A percentile compares a stretch with the other conserved stretches of the same genome.
Evolutionary conservation across 768 basidiomycete genomes (phyloP).

Genomic region (Mycena olivaceomarginata): DNA sequence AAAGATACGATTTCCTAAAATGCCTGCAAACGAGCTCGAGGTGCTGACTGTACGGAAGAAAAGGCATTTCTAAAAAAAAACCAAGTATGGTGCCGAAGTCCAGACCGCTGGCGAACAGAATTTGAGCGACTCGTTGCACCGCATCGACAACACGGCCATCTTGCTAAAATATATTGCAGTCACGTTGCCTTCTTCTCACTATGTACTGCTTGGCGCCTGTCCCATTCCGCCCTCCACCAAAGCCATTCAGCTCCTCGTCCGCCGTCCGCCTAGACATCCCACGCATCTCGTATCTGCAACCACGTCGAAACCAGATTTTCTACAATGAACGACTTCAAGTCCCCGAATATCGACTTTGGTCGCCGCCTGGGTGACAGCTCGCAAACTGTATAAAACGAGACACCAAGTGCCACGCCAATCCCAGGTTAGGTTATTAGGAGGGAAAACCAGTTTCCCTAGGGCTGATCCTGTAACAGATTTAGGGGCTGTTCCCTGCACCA

Average conservation of each 20-base stretch:
- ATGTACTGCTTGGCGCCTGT: constrained; percentile 55
- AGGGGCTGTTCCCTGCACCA: too few species aligned
- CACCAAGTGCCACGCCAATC: constrained; percentile 77
- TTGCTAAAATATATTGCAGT: constrained; percentile 10
- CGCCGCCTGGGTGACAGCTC: constrained; percentile 75
- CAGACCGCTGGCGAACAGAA: too few species aligned
- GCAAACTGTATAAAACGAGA: constrained; percentile 70
- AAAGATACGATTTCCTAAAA: too few species aligned
- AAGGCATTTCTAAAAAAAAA: too few species aligned
- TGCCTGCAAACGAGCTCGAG: too few species aligned
- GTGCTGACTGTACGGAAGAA: too few species aligned
- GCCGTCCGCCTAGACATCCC: constrained; percentile 88
- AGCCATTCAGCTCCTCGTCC: constrained; percentile 84
- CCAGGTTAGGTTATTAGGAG: too few species aligned
- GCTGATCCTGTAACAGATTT: too few species aligned
- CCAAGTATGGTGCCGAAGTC: too few species aligned
- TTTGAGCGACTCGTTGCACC: too few species aligned
- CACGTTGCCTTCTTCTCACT: constrained; percentile 46
- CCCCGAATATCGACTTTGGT: constrained; percentile 75
- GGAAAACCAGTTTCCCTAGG: too few species aligned
- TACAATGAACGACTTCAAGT: constrained; percentile 68
- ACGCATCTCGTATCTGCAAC: constrained; percentile 87
- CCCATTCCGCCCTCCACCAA: constrained; percentile 78
- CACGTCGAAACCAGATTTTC: constrained; percentile 75
- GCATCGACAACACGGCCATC: constrained; percentile 8